A percentile compares a stretch with the other conserved stretches of the same genome.
Evolutionary conservation across 176 grass and related monocot species (phyloP).

Genomic region (Eragrostis nindensis): DNA sequence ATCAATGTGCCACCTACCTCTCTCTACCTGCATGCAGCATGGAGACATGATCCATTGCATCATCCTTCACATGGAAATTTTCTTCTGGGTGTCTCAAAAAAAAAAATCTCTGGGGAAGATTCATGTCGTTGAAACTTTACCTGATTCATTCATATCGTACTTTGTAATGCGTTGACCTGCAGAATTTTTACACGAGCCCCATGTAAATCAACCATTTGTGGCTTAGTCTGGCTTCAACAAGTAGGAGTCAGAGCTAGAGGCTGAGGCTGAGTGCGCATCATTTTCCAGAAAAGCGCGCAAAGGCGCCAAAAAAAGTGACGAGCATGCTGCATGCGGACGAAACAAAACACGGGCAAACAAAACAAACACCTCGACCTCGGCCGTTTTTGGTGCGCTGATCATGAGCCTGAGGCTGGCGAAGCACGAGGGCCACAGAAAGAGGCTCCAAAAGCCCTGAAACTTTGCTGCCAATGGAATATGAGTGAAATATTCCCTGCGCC

Average conservation of each 20-base stretch:
- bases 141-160: neutral
- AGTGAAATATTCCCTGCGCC: conserved; percentile 36
- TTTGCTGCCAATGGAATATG: conserved; percentile 60
- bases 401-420: conserved; percentile 31
- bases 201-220: neutral
- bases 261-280: neutral
- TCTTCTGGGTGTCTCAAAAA: too few species aligned
- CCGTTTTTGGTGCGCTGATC: neutral
- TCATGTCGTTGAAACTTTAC: neutral
- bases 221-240: too few species aligned
- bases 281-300: conserved; percentile 26
- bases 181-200: neutral
- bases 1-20: too few species aligned
- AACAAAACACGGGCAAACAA: neutral
- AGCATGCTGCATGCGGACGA: neutral
- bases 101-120: too few species aligned
- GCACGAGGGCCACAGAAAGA: conserved; percentile 10
- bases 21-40: neutral
- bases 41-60: neutral
- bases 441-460: neutral
- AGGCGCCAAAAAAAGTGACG: neutral
- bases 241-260: neutral
- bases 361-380: neutral
- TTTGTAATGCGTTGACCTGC: neutral
- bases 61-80: neutral